These are phyloP conservation scores for Lolium perenne DNA, from an alignment of 176 grass and related monocot genomes.

Conservation along the genomic window DNA sequence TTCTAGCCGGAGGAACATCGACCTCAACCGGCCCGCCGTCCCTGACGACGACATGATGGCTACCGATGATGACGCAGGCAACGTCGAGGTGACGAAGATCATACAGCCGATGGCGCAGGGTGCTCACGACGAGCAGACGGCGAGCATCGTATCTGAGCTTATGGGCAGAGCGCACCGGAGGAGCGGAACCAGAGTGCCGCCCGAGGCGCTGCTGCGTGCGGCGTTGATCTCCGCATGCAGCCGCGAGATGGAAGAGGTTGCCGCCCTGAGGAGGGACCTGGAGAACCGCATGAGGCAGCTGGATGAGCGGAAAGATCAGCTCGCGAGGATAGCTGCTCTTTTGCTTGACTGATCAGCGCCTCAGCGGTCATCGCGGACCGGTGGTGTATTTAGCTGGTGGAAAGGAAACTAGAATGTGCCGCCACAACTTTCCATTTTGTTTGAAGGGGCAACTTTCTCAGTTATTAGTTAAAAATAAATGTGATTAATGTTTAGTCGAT, in stretches of 20 bases:
- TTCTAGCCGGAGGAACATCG: slow-evolving; percentile 7
- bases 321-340: slow-evolving; percentile 10
- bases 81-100: background rate
- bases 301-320: background rate
- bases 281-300: slow-evolving; percentile 38
- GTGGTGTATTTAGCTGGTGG: too few relatives aligned
- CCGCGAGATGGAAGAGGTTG: slow-evolving; percentile 31
- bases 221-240: slow-evolving; percentile 13
- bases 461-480: too few relatives aligned
- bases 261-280: slow-evolving; percentile 21
- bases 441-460: too few relatives aligned
- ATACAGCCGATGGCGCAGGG: background rate
- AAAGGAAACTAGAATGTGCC: too few relatives aligned
- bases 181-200: background rate
- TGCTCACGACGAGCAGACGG: background rate
- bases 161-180: background rate
- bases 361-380: too few relatives aligned
- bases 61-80: background rate
- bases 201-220: background rate
- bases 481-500: too few relatives aligned
- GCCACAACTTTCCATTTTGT: too few relatives aligned
- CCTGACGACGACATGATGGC: background rate
- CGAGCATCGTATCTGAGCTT: background rate
- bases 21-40: slow-evolving; percentile 43
- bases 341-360: background rate